These are phyloP conservation scores for Irpex lacteus DNA, from an alignment of 1,284 basidiomycete genomes.

Conservation along the genomic window DNA sequence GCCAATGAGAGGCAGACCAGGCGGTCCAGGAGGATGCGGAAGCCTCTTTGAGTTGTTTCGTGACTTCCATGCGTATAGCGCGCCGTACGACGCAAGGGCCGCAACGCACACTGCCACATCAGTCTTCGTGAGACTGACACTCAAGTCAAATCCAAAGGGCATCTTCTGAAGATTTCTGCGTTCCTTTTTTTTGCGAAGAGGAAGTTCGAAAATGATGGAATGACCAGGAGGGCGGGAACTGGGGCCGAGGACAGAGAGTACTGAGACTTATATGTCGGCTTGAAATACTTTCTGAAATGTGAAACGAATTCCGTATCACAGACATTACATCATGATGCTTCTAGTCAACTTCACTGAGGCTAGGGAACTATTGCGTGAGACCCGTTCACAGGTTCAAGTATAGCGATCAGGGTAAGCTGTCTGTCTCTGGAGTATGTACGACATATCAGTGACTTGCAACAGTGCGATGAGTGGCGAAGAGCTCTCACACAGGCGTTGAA, in stretches of 20 bases:
- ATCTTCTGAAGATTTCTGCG: background rate
- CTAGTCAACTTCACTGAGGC: background rate
- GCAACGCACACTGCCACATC: background rate
- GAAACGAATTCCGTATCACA: background rate
- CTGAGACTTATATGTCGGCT: background rate
- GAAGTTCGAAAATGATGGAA: background rate
- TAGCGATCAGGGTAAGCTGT: background rate
- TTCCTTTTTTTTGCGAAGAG: background rate
- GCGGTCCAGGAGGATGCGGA: constrained; percentile 5
- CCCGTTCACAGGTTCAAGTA: background rate
- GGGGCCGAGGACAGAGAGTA: background rate
- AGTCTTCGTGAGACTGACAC: background rate
- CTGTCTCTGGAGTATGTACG: too few relatives aligned
- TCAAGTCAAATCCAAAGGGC: background rate
- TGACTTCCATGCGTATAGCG: background rate
- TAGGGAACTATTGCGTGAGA: background rate
- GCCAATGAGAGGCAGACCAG: constrained; percentile 3
- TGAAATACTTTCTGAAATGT: background rate
- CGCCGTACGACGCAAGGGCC: background rate
- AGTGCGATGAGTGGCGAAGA: too few relatives aligned
- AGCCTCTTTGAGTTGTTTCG: background rate
- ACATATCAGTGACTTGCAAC: too few relatives aligned
- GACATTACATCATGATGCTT: background rate
- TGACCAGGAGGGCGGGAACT: background rate
- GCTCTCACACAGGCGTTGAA: too few relatives aligned